A percentile compares a stretch with the other conserved stretches of the same genome.
phyloP scores from a whole-genome alignment of 495 filamentous ascomycete species.

The Lepraria neglecta region DNA sequence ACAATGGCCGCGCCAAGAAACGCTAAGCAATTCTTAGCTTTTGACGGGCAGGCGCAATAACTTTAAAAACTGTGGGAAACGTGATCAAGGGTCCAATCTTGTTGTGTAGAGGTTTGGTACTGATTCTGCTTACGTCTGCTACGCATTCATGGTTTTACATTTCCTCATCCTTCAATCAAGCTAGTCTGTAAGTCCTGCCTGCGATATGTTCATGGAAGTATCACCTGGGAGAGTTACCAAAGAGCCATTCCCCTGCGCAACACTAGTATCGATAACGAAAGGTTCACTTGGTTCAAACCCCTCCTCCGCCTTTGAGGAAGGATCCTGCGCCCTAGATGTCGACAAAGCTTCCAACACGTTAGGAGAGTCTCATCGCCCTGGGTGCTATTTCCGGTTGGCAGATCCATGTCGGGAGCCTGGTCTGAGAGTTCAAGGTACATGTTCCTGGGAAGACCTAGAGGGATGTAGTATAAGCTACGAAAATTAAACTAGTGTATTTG shows the following conservation, averaged over 20 bases:
- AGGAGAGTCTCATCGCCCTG: not conserved
- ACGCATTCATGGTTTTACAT: too few relatives aligned
- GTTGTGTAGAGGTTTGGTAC: too few relatives aligned
- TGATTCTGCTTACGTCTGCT: too few relatives aligned
- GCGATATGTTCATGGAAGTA: not conserved
- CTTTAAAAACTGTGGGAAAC: conserved; percentile 2
- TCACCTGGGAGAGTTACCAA: not conserved
- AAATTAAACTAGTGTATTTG: too few relatives aligned
- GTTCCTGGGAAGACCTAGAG: conserved; percentile 2
- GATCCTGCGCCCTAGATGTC: not conserved
- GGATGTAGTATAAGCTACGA: not conserved
- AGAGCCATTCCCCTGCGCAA: not conserved
- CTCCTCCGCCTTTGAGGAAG: not conserved
- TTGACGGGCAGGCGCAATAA: conserved; percentile 7
- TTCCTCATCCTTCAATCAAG: too few relatives aligned
- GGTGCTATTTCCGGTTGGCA: not conserved
- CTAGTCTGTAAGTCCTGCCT: too few relatives aligned
- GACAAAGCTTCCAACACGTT: not conserved
- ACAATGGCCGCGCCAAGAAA: conserved; percentile 9
- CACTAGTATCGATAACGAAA: not conserved
- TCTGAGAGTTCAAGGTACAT: conserved; percentile 3
- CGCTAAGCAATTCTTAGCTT: not conserved
- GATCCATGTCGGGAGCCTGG: not conserved
- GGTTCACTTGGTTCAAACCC: not conserved
- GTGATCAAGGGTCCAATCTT: not conserved